Percentiles rank a stretch among this genome's conserved stretches.
These are phyloP conservation scores for Brassica incana DNA, from an alignment of 345 rosid species.

Conservation along the genomic window DNA sequence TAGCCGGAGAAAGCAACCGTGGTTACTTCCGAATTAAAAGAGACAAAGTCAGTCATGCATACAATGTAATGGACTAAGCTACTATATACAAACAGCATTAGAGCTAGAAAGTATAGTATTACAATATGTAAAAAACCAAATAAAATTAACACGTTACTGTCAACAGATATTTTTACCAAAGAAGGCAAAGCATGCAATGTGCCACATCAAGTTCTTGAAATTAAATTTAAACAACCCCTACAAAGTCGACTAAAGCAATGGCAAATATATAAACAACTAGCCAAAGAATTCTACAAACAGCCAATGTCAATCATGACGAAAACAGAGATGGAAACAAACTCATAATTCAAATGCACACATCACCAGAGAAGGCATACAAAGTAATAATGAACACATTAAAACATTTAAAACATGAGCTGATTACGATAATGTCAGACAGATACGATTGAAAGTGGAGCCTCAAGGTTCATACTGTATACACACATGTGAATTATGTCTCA, in stretches of 20 bases:
- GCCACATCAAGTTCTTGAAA: not conserved
- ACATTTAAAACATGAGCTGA: not conserved
- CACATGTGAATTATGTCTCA: not conserved
- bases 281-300: not conserved
- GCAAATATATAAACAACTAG: not conserved
- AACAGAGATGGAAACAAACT: not conserved
- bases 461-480: not conserved
- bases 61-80: not conserved
- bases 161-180: not conserved
- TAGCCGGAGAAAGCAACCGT: constrained; percentile 7
- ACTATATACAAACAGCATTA: not conserved
- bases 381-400: not conserved
- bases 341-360: not conserved
- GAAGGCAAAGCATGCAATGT: not conserved
- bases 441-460: not conserved
- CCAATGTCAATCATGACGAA: not conserved
- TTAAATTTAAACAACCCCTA: not conserved
- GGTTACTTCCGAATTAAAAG: not conserved
- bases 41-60: not conserved
- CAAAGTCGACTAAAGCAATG: not conserved
- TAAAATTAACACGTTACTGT: not conserved
- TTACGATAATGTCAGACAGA: not conserved
- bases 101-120: not conserved
- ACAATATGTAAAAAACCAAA: not conserved
- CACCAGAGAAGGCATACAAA: not conserved